phyloP scores from a whole-genome alignment of 148 eudicot genomes.

The Vaccinium vitisidaea region DNA sequence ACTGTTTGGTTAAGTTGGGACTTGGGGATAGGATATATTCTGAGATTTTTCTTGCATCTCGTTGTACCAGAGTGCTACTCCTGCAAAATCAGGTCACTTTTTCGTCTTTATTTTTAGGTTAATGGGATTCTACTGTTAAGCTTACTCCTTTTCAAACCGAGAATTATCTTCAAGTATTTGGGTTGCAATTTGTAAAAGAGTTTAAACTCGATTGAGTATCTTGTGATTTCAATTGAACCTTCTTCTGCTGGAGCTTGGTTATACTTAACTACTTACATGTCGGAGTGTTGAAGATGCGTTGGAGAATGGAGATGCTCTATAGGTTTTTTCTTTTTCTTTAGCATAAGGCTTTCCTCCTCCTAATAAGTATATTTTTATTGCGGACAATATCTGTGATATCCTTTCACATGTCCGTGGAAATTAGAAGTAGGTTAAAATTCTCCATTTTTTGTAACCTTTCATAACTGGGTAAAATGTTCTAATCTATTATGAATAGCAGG shows the following conservation, averaged over 20 bases:
- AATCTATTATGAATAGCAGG: neutral
- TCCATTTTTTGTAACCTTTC: neutral
- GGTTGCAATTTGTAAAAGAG: neutral
- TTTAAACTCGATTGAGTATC: neutral
- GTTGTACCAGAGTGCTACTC: neutral
- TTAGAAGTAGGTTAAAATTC: neutral
- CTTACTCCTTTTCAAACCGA: neutral
- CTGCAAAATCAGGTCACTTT: slow-evolving; percentile 14
- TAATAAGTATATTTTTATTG: neutral
- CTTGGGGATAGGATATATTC: neutral
- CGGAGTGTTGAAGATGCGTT: too few relatives aligned
- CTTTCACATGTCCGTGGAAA: neutral
- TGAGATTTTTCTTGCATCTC: neutral
- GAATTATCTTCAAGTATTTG: neutral
- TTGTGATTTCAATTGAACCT: slow-evolving; percentile 1
- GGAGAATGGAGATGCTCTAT: too few relatives aligned
- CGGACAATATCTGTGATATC: neutral
- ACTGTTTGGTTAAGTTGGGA: slow-evolving; percentile 9
- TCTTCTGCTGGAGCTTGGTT: neutral
- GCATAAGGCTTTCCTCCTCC: neutral
- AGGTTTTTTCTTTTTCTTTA: neutral
- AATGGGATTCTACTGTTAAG: neutral
- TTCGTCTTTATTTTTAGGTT: neutral
- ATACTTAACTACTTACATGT: neutral
- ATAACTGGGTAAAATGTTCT: neutral